Evolutionary conservation across 2,329 filamentous ascomycete genomes (phyloP), one percentile per base, ranked within the genome.

Genomic region (Penicillium sp.): DNA sequence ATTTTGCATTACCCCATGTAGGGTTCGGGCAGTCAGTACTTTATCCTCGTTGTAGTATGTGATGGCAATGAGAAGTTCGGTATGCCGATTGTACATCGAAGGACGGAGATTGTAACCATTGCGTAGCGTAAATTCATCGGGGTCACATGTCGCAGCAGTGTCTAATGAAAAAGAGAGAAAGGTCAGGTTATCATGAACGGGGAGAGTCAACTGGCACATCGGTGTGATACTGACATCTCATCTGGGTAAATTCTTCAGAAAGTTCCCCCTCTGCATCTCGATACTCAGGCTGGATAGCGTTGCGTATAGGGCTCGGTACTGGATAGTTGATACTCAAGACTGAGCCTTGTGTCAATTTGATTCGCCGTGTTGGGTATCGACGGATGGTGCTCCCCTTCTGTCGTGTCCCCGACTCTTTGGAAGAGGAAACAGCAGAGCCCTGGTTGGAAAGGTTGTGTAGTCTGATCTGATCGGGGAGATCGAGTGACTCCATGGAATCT

Each of bases 31-130:
- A 32, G 93, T 88, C 60, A 97, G 81, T 31, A 90, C 85, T 80
- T 97, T 97, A 79, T 97, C 92, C 81, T 97, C 92, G 78, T 97
- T 97, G 82, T 97, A 97, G 80, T 96, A 96, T 59, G 92, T 97
- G 67, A 97, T 90, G 68, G 92, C 92, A 73, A 97, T 96, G 61
- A 96, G 83, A 65, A 97, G 80, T 79, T 97, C 92, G 4, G 92
- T 97, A 75, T 96, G 92, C 65, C 92, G 84, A 81, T 97, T 97
- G 79, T 97, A 97, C 92, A 97, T 97, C 64, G 91, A 87, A 50
- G 92, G 90, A 45, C 92, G 89, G 73, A 97, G 83, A 80, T 97
- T 95, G 82, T 97, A 97, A 67, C 93, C 93, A 73, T 97, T 97
- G 80, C 96, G 95, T 64, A 97, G 82, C 1, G 92, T 97, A 76